phyloP scores from a whole-genome alignment of 108 stramenopile genomes.

The Skeletonema marinoi region DNA sequence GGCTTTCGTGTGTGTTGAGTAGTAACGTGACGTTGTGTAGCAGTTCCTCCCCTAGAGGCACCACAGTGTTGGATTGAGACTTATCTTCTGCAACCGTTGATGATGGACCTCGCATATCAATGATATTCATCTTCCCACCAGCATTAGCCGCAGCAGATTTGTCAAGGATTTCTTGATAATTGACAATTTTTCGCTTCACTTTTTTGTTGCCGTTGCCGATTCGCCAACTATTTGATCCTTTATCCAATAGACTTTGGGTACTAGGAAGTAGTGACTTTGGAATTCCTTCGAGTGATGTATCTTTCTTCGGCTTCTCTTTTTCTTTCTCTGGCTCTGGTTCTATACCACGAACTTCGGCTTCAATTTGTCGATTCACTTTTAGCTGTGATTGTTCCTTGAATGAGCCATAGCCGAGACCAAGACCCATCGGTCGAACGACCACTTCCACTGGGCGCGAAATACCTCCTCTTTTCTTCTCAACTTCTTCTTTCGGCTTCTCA shows the following conservation, averaged over 20 bases:
- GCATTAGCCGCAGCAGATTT: constrained; percentile 4
- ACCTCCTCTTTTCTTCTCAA: constrained; percentile 57
- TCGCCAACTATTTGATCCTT: constrained; percentile 54
- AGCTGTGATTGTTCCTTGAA: constrained; percentile 84
- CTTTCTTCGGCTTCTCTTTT: constrained; percentile 16
- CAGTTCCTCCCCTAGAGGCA: constrained; percentile 78
- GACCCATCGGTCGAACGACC: constrained; percentile 82
- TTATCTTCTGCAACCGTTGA: background rate
- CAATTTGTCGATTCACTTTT: constrained; percentile 75
- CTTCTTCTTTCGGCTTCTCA: constrained; percentile 11
- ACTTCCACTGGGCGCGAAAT: constrained; percentile 92
- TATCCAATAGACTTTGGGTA: constrained; percentile 58
- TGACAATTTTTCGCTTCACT: constrained; percentile 55
- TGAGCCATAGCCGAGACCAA: constrained; percentile 90
- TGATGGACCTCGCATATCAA: constrained; percentile 82
- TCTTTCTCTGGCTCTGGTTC: constrained; percentile 33
- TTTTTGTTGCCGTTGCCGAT: constrained; percentile 37
- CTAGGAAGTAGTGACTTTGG: constrained; percentile 63
- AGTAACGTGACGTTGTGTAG: constrained; percentile 83
- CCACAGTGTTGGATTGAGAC: constrained; percentile 4
- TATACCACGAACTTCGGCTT: constrained; percentile 78
- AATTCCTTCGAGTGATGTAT: constrained; percentile 25
- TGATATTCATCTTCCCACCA: constrained; percentile 50
- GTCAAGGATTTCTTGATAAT: constrained; percentile 66
- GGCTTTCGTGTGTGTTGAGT: constrained; percentile 75